Evolutionary conservation across 2,329 filamentous ascomycete genomes (phyloP).

Genomic region (Purpureocillium takamizusanense): DNA sequence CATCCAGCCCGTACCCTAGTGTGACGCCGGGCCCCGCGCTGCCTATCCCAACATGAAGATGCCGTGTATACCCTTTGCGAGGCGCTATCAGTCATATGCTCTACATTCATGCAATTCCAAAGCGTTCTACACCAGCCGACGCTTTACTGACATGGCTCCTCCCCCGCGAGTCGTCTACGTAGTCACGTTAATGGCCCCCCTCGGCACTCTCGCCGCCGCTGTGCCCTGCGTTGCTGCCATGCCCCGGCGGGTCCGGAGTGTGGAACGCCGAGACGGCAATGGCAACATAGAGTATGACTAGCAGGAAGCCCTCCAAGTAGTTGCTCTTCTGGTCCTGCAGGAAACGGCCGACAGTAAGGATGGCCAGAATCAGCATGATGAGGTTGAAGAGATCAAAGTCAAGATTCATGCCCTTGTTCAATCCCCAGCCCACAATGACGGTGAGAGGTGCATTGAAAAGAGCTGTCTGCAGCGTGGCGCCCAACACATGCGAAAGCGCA

Average conservation of each 20-base stretch:
- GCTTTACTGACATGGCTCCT: no score
- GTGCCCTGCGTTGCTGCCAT: no score
- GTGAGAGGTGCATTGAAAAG: slow-evolving; percentile 80
- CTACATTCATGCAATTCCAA: no score
- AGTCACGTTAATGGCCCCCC: background rate
- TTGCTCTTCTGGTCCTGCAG: slow-evolving; percentile 82
- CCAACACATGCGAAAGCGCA: slow-evolving; percentile 76
- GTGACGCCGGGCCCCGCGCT: no score
- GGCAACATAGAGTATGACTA: slow-evolving; percentile 57
- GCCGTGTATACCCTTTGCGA: no score
- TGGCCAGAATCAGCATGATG: slow-evolving; percentile 70
- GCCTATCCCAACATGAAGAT: no score
- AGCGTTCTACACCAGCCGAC: no score
- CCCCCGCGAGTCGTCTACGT: no score
- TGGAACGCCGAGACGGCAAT: slow-evolving; percentile 51
- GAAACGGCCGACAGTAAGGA: slow-evolving; percentile 82
- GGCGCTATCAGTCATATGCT: no score
- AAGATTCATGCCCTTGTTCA: slow-evolving; percentile 62
- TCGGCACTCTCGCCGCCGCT: slow-evolving; percentile 2
- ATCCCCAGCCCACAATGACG: slow-evolving; percentile 75
- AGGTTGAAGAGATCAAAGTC: slow-evolving; percentile 86
- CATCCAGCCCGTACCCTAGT: no score
- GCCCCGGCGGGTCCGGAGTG: slow-evolving; percentile 35
- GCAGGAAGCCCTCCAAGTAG: slow-evolving; percentile 78
- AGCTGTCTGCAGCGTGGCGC: slow-evolving; percentile 81